Conservation (phyloP, 306 rosid genomes). For the Lathyrus aphaca region DNA sequence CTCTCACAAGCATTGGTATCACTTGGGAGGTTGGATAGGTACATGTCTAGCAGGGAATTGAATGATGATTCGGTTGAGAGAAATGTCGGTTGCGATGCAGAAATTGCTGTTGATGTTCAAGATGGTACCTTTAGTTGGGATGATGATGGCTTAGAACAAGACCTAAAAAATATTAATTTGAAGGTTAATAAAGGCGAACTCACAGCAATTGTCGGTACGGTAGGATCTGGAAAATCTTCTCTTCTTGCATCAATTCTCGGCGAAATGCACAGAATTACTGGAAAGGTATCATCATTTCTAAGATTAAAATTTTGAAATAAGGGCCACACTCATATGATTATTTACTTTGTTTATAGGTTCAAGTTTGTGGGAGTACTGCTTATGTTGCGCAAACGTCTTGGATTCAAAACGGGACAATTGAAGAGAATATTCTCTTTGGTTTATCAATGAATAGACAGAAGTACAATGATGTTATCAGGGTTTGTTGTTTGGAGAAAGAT, state of each 20-base stretch:
- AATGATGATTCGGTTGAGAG: slow-evolving; percentile 60
- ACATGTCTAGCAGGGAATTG: slow-evolving; percentile 76
- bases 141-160: slow-evolving; percentile 60
- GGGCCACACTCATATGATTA: background rate
- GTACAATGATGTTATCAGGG: slow-evolving; percentile 69
- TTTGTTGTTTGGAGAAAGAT: slow-evolving; percentile 93
- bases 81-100: slow-evolving; percentile 53
- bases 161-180: slow-evolving; percentile 68
- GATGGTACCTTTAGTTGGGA: slow-evolving; percentile 87
- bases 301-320: background rate
- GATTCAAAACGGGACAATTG: slow-evolving; percentile 95
- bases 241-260: slow-evolving; percentile 89
- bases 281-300: slow-evolving; percentile 55
- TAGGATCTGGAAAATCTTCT: slow-evolving; percentile 94
- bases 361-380: slow-evolving; percentile 83
- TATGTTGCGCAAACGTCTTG: slow-evolving; percentile 97
- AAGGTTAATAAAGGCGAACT: slow-evolving; percentile 69
- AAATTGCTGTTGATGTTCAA: slow-evolving; percentile 63
- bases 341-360: slow-evolving; percentile 55
- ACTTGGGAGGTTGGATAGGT: slow-evolving; percentile 80
- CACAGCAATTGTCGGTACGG: slow-evolving; percentile 89
- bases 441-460: slow-evolving; percentile 70
- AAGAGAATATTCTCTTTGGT: slow-evolving; percentile 86
- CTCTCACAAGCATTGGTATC: slow-evolving; percentile 91
- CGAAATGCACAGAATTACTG: slow-evolving; percentile 82